phyloP scores from a whole-genome alignment of 106 monocot species.

The Phalaenopsis aphrodite region DNA sequence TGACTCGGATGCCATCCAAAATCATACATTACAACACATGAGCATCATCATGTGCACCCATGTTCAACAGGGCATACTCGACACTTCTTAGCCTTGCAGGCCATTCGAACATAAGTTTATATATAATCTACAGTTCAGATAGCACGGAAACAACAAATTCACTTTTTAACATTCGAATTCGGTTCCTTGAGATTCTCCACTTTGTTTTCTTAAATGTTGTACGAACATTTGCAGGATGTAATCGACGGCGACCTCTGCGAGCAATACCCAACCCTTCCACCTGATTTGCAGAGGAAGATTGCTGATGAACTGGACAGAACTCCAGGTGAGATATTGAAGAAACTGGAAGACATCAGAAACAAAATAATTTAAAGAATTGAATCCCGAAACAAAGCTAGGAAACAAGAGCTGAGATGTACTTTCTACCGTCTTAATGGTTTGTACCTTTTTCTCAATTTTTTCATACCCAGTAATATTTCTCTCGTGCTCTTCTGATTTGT shows the following conservation, averaged over 20 bases:
- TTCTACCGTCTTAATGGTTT: neutral
- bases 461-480: neutral
- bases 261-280: conserved; percentile 82
- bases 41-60: too few species aligned
- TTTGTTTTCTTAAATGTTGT: neutral
- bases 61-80: too few species aligned
- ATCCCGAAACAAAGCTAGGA: too few species aligned
- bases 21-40: too few species aligned
- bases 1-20: too few species aligned
- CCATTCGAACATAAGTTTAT: too few species aligned
- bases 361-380: conserved; percentile 58
- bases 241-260: conserved; percentile 97
- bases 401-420: neutral
- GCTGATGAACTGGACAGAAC: conserved; percentile 97
- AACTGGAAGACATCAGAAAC: conserved; percentile 89
- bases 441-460: neutral
- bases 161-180: too few species aligned
- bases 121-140: too few species aligned
- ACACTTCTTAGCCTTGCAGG: too few species aligned
- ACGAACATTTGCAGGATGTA: conserved; percentile 59
- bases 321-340: conserved; percentile 93
- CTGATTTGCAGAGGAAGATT: conserved; percentile 94
- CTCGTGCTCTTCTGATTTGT: neutral
- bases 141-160: too few species aligned
- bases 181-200: too few species aligned